Evolutionary conservation across 1,284 basidiomycete genomes (phyloP).

Genomic region (Wolfiporia cocos): DNA sequence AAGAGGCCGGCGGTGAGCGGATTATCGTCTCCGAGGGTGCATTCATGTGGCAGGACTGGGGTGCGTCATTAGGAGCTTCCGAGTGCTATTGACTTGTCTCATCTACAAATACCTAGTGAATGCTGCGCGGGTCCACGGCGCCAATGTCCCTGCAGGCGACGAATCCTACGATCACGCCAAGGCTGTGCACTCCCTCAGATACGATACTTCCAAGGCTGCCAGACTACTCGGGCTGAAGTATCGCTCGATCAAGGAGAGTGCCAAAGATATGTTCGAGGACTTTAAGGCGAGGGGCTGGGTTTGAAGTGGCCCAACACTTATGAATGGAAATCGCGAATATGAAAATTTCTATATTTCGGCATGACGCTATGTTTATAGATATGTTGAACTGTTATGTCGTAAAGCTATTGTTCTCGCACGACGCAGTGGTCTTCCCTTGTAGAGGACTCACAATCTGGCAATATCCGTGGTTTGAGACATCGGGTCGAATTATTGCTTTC

Average conservation of each 20-base stretch:
- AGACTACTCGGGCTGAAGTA: slow-evolving; percentile 43
- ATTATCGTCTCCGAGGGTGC: slow-evolving; percentile 41
- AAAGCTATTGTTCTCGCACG: too few species aligned
- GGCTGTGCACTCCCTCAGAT: slow-evolving; percentile 25
- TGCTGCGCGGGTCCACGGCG: slow-evolving; percentile 10
- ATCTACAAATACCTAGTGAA: slow-evolving; percentile 6
- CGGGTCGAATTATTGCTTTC: too few species aligned
- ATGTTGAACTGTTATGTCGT: too few species aligned
- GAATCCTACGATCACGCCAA: slow-evolving; percentile 17
- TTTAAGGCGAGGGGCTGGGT: slow-evolving; percentile 25
- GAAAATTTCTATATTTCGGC: too few species aligned
- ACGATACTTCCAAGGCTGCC: slow-evolving; percentile 32
- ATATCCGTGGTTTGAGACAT: too few species aligned
- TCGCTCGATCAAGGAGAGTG: slow-evolving; percentile 35
- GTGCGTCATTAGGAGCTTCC: slow-evolving; percentile 10
- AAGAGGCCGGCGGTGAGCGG: slow-evolving; percentile 54
- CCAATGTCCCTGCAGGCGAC: slow-evolving; percentile 18
- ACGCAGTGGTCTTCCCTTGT: too few species aligned
- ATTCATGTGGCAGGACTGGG: slow-evolving; percentile 27
- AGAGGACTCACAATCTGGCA: too few species aligned
- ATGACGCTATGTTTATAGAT: too few species aligned
- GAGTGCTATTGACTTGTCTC: background rate
- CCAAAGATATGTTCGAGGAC: slow-evolving; percentile 35
- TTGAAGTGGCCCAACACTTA: too few species aligned
- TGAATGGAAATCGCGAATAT: too few species aligned